A percentile compares a stretch with the other conserved stretches of the same genome.
Evolutionary conservation across 2,329 filamentous ascomycete species (phyloP).

Genomic region (Trichophyton simii): DNA sequence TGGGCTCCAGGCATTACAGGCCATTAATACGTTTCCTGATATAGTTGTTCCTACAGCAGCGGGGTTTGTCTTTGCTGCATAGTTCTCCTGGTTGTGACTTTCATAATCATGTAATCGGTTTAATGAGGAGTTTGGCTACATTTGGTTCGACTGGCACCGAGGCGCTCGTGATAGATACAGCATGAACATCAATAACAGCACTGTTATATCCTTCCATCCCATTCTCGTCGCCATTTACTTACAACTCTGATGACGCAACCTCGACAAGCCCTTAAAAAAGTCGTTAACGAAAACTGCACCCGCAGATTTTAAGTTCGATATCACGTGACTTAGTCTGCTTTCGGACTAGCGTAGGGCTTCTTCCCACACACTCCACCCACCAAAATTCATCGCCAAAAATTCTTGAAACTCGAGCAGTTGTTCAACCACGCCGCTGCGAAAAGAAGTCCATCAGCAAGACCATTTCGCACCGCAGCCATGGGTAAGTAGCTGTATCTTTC

Average conservation of each 20-base stretch:
- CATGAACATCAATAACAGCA: neutral
- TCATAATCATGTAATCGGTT: neutral
- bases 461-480: slow-evolving; percentile 32
- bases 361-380: slow-evolving; percentile 23
- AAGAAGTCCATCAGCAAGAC: slow-evolving; percentile 5
- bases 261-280: neutral
- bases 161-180: neutral
- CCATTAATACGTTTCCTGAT: neutral
- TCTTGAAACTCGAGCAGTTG: slow-evolving; percentile 4
- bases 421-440: slow-evolving; percentile 11
- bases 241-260: neutral
- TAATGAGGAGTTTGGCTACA: neutral
- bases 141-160: neutral
- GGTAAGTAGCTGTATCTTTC: slow-evolving; percentile 22
- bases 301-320: too few species aligned
- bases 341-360: slow-evolving; percentile 33
- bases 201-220: neutral
- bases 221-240: neutral
- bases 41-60: neutral
- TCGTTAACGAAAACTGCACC: too few species aligned
- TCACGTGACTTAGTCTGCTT: slow-evolving; percentile 12
- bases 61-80: neutral
- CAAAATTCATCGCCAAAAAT: slow-evolving; percentile 8
- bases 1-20: slow-evolving; percentile 63
- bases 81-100: neutral